Base-by-base conservation (phyloP, 106 monocot genomes). In the Dactylorhiza incarnata region DNA sequence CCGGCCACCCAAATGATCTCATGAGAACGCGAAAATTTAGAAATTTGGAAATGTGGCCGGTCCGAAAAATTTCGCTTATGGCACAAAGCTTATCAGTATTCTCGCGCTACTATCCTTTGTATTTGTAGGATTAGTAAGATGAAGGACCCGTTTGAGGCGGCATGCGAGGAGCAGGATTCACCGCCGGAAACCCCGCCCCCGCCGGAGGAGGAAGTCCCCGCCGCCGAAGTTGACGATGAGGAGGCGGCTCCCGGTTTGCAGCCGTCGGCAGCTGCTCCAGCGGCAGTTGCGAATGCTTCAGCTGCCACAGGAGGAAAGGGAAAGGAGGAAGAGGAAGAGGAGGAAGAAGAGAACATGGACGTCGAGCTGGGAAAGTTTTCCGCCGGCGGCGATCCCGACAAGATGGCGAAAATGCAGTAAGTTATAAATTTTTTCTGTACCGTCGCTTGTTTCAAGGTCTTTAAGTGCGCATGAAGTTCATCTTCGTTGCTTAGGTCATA, bases 81-180 rank as follows among this genome's bases (percentile, higher is more conserved):
- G n/a, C n/a, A n/a, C 29, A 29, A 29, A 29, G 29, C 29, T 1
- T 29, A 29, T 29, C 29, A 29, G 2, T 0, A 29, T 29, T 29
- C 29, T 29, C 29, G 29, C 29, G 29, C 29, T 29, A 0, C 29
- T 29, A 29, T 29, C 29, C 29, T 58, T 58, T 19, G 58, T n/a
- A 20, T 58, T 54, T 5, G 54, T 54, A 16, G 54, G 12, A 54
- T 58, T 58, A 20, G 1, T 1, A 26, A 65, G 0, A 95, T 92
- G 92, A 96, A 93, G 80, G 93, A 96, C 65, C 95, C 95, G 16
- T 95, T 95, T 80, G 95, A 95, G 79, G 92, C 95, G 17, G 85
- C 83, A 25, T 82, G 68, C 45, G 90, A 94, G 78, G 86, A 95
- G 77, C 85, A 89, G 63, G 93, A 93, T 15, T 87, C 93, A 23